These are phyloP conservation scores for Penicillium vulpinum DNA, from an alignment of 2,329 filamentous ascomycete genomes.

Conservation along the genomic window DNA sequence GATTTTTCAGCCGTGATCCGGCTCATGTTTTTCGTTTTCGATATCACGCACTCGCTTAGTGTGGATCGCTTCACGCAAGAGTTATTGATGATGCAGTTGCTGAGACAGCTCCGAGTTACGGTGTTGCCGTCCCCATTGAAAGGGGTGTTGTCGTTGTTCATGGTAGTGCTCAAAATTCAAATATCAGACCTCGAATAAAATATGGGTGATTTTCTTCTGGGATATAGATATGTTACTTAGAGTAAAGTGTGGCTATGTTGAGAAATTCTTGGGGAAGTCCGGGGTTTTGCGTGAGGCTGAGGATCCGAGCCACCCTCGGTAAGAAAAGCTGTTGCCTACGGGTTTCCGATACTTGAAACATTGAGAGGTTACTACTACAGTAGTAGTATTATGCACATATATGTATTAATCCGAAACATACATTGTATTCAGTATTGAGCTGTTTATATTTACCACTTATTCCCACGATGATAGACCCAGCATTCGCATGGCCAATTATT, in stretches of 20 bases:
- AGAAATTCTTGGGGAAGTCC: not conserved
- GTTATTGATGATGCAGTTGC: constrained; percentile 18
- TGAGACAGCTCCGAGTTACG: constrained; percentile 20
- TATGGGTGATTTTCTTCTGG: no score
- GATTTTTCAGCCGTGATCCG: constrained; percentile 13
- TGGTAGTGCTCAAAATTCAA: not conserved
- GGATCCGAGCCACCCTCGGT: no score
- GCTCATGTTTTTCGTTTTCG: constrained; percentile 12
- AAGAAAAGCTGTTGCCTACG: not conserved
- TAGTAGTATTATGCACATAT: no score
- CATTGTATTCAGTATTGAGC: no score
- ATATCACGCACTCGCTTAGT: constrained; percentile 17
- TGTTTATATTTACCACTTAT: not conserved
- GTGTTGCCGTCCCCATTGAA: constrained; percentile 9
- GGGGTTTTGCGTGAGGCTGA: not conserved
- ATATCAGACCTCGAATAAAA: not conserved
- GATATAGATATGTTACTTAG: not conserved
- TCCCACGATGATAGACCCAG: not conserved
- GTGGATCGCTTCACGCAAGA: constrained; percentile 14
- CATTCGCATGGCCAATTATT: not conserved
- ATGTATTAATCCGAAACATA: not conserved
- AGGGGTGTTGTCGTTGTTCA: not conserved
- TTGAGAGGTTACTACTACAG: no score
- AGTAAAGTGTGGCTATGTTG: not conserved
- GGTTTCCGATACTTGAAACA: not conserved